Evolutionary conservation across 331 rosid species (phyloP).

Genomic region (Malus hybrid): DNA sequence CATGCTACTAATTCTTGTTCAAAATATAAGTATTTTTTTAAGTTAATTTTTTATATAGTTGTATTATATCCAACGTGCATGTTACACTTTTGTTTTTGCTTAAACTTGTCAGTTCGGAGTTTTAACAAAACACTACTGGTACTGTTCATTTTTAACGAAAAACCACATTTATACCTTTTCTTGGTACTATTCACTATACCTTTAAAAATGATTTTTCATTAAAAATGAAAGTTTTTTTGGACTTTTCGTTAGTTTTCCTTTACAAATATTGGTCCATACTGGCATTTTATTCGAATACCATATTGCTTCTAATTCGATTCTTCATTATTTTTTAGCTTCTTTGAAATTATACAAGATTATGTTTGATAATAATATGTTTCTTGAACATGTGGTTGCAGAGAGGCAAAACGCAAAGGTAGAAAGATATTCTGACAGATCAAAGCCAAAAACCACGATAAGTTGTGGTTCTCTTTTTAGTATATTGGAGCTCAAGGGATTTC

Average conservation of each 20-base stretch:
- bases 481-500: constrained; percentile 40
- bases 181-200: too few relatives aligned
- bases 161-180: too few relatives aligned
- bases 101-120: too few relatives aligned
- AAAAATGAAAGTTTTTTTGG: too few relatives aligned
- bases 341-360: not conserved
- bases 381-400: constrained; percentile 34
- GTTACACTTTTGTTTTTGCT: not conserved
- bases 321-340: not conserved
- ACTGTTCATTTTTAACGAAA: too few relatives aligned
- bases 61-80: not conserved
- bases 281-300: not conserved
- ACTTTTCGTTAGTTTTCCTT: too few relatives aligned
- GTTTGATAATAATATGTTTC: not conserved
- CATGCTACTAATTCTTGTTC: too few relatives aligned
- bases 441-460: constrained; percentile 13
- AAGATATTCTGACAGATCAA: constrained; percentile 47
- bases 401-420: constrained; percentile 33
- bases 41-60: not conserved
- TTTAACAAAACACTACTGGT: too few relatives aligned
- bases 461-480: constrained; percentile 65
- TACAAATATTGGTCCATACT: too few relatives aligned
- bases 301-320: not conserved
- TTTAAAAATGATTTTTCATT: too few relatives aligned
- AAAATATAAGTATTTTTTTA: too few relatives aligned